Evolutionary conservation across 2,329 filamentous ascomycete species (phyloP), one percentile per base, ranked within the genome.

Genomic region (Chalaropsis thielavioides): DNA sequence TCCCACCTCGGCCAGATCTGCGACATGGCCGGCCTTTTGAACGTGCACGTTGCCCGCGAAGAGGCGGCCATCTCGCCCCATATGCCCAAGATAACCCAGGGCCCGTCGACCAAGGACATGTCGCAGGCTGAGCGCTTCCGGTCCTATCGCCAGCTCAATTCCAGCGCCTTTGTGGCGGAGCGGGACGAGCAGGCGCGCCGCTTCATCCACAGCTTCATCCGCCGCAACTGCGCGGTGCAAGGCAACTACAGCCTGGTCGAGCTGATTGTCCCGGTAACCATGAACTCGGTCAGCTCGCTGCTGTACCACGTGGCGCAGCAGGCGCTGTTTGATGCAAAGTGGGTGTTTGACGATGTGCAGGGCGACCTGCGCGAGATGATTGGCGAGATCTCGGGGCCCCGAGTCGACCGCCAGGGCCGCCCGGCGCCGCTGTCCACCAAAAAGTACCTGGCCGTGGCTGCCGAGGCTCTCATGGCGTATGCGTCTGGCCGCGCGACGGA

Each of bases 1-100:
- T 69, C 69, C 3, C 71, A 71, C 17, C 72, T 79, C 3, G 70
- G 68, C 6, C 72, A 75, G 7, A 69, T 78, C 1, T 76, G 74
- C 67, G 69, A 68, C 17, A 73, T 75, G 15, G 76, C 71, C 0
- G 68, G 69, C 1, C 68, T 75, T 1, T 66, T 79, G 38, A 72
- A 73, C 15, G 66, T 77, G 0, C 76, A 79, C 62, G 65, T 79
- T 7, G 76, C 75, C 0, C 71, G 75, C 3, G 70, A 73, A 0
- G 71, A 74, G 56, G 70, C 72, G 7, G 69, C 70, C 24, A 68
- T 75, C 7, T 70, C 71, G 17, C 69, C 72, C 6, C 71, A 74
- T 19, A 71, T 78, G n/a, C 76, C 76, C 3, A 65, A 69, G 0
- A 70, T 77, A 19, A 75, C 74, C 0, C 60, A 71, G 2, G 75